Percentiles rank a stretch among this genome's conserved stretches.
phyloP scores from a whole-genome alignment of 345 rosid genomes.

The Cardiospermum halicacabum region DNA sequence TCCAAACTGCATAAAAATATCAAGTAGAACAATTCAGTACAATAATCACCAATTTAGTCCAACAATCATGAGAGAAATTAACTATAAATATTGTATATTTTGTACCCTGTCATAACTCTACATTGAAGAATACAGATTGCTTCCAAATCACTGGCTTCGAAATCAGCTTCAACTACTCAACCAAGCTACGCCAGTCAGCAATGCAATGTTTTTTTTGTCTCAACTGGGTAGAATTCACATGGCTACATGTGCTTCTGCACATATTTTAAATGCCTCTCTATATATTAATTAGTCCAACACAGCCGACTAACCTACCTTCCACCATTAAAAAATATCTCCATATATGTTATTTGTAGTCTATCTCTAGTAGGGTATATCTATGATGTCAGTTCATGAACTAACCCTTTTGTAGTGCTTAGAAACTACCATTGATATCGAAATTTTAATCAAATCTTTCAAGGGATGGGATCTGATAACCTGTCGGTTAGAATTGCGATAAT shows the following conservation, averaged over 20 bases:
- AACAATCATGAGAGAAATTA: no score
- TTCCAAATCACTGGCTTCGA: background rate
- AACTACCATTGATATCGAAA: no score
- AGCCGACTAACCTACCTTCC: background rate
- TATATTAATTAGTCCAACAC: constrained; percentile 13
- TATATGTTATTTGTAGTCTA: background rate
- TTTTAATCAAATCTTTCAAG: no score
- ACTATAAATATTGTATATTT: no score
- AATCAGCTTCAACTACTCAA: background rate
- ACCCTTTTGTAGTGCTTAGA: no score
- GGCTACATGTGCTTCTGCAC: constrained; percentile 14
- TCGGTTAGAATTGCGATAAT: no score
- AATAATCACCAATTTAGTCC: no score
- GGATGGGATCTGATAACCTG: no score
- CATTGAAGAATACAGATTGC: background rate
- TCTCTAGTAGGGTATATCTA: background rate
- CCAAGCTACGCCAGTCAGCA: background rate
- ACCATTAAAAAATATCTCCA: background rate
- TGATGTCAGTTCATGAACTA: background rate
- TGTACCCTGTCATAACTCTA: no score
- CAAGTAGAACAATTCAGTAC: no score
- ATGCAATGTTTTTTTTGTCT: background rate
- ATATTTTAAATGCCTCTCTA: background rate
- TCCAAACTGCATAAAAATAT: no score
- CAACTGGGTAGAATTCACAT: constrained; percentile 14